Evolutionary conservation across 495 filamentous ascomycete genomes (phyloP), one percentile per base, ranked within the genome.

Genomic region (Penicillium cataractarum): DNA sequence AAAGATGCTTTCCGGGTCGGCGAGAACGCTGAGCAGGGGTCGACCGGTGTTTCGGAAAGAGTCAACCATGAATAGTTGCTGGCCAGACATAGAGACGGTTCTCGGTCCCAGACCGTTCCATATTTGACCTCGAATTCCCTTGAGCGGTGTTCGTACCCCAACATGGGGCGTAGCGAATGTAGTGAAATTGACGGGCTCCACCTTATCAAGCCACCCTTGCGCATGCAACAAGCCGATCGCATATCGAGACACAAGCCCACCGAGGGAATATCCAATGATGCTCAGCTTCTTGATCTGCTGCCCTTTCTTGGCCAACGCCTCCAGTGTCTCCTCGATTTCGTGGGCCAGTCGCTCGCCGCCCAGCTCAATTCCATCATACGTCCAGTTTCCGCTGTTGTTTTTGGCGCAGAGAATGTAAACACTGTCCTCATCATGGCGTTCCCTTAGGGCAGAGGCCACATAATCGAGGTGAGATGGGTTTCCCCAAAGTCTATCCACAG

Each of bases 101-200:
- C 87, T 80, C 7, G 92, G 86, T 40, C 92, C 94, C 15, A 98
- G 61, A 3, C 88, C 82, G 74, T 99, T 99, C 84, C 85, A 97
- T 6, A 93, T 69, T 52, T 87, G 76, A 60, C 86, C 87, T 49
- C 80, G 76, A 70, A 82, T 83, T 9, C 92, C 92, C 37, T 83
- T 80, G 4, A 89, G 75, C 0, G 94, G 92, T 10, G 89, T 87
- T 46, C 91, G 83, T 8, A 94, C 91, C 21, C 94, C 94, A 0
- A 97, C 84, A 76, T 97, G 93, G 21, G 95, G 94, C 17, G 88
- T 87, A 26, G 90, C 94, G 75, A 98, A 97, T 1, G 92, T 96
- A 3, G 91, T 91, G 71, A 97, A 97, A 76, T 97, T 97, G 73
- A 96, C 83, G 19, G 95, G 93, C 69, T 91, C 80, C 19, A 97